phyloP scores from a whole-genome alignment of 164 flowering plant species.

The Annona cherimola region DNA sequence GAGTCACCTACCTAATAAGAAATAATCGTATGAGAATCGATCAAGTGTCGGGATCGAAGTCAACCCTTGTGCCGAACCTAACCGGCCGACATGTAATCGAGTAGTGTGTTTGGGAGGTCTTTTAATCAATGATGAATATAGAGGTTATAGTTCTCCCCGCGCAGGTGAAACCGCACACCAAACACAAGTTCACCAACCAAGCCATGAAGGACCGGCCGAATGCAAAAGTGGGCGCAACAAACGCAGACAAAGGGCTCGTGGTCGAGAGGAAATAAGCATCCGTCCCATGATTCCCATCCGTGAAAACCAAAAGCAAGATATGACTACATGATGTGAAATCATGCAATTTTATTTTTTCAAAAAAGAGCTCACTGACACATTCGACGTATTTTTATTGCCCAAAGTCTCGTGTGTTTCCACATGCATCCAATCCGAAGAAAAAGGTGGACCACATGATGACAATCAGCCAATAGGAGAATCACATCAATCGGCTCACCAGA shows the following conservation, averaged over 20 bases:
- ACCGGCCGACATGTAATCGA: too few species aligned
- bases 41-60: too few species aligned
- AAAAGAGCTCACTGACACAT: background rate
- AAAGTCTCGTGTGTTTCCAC: too few species aligned
- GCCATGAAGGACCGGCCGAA: background rate
- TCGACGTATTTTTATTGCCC: too few species aligned
- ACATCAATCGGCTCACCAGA: background rate
- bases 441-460: background rate
- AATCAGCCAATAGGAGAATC: background rate
- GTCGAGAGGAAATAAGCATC: background rate
- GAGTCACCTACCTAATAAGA: too few species aligned
- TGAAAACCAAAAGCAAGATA: conserved; percentile 4
- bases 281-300: conserved; percentile 6
- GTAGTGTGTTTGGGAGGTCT: too few species aligned
- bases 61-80: too few species aligned
- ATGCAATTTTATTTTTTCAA: background rate
- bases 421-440: background rate
- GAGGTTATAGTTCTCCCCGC: background rate
- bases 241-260: background rate
- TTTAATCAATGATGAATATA: too few species aligned
- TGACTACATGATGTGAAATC: conserved; percentile 1
- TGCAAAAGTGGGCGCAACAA: background rate
- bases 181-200: background rate
- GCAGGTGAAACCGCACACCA: background rate
- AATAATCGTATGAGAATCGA: too few species aligned